A percentile compares a stretch with the other conserved stretches of the same genome.
phyloP scores from a whole-genome alignment of 495 filamentous ascomycete genomes.

The Penicillium macrosclerotiorum region DNA sequence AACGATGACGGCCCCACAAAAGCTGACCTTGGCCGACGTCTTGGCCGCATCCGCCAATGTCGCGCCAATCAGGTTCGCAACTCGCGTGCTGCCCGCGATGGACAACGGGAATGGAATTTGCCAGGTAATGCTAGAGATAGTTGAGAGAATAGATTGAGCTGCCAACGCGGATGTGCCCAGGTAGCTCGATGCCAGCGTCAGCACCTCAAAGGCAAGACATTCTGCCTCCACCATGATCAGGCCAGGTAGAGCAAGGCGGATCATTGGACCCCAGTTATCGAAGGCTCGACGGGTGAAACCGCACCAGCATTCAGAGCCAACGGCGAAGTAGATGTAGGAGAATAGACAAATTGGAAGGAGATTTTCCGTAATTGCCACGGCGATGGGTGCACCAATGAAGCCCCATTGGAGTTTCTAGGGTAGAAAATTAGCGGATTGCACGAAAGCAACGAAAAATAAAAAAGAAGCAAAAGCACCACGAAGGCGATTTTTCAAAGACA shows the following conservation, averaged over 20 bases:
- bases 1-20: conserved; percentile 62
- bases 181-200: conserved; percentile 70
- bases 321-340: conserved; percentile 61
- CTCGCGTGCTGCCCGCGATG: conserved; percentile 61
- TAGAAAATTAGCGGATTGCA: conserved; percentile 11
- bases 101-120: conserved; percentile 66
- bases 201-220: conserved; percentile 78
- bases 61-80: conserved; percentile 68
- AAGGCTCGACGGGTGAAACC: conserved; percentile 70
- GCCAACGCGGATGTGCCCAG: conserved; percentile 69
- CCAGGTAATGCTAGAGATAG: conserved; percentile 58
- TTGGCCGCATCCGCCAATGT: conserved; percentile 67
- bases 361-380: conserved; percentile 77
- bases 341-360: conserved; percentile 75
- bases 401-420: conserved; percentile 65
- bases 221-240: conserved; percentile 93
- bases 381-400: conserved; percentile 80
- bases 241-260: conserved; percentile 78
- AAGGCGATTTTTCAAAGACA: neutral
- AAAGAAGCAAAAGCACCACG: too few relatives aligned
- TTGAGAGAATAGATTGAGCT: conserved; percentile 64
- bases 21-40: conserved; percentile 65
- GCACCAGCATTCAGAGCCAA: conserved; percentile 70
- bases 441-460: too few relatives aligned
- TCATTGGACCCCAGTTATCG: conserved; percentile 83